Percentiles rank a stretch among this genome's conserved stretches.
phyloP scores from a whole-genome alignment of 805 yeast species.

The Monosporozyma unispora region DNA sequence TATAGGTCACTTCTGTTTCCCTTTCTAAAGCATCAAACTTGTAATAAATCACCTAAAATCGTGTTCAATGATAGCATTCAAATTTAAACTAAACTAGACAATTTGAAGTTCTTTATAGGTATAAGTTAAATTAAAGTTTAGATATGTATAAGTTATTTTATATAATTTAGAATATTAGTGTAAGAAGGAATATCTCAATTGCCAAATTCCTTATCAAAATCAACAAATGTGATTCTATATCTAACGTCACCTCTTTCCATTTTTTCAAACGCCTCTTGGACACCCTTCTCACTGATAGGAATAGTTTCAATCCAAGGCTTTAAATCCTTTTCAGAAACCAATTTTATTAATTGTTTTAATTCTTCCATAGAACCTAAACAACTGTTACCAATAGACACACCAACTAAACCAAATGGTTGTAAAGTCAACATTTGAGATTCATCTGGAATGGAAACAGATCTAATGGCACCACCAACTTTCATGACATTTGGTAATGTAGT shows the following conservation, averaged over 20 bases:
- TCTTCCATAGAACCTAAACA: conserved; percentile 39
- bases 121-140: background rate
- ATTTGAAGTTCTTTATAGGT: no score
- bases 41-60: no score
- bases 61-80: no score
- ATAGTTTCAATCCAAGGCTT: conserved; percentile 47
- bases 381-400: conserved; percentile 28
- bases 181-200: background rate
- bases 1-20: no score
- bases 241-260: conserved; percentile 43
- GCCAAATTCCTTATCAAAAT: conserved; percentile 34
- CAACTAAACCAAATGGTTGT: conserved; percentile 14
- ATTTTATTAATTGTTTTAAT: conserved; percentile 38
- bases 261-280: conserved; percentile 39
- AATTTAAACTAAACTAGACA: no score
- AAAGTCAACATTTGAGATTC: conserved; percentile 9
- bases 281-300: conserved; percentile 38
- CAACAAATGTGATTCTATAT: conserved; percentile 46
- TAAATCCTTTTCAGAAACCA: conserved; percentile 40
- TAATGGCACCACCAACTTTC: conserved; percentile 31
- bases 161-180: background rate
- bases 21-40: no score
- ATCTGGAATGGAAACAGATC: conserved; percentile 21
- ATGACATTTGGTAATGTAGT: conserved; percentile 25
- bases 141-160: background rate